These are phyloP conservation scores for Conringia planisiliqua DNA, from an alignment of 345 rosid genomes.

Conservation along the genomic window DNA sequence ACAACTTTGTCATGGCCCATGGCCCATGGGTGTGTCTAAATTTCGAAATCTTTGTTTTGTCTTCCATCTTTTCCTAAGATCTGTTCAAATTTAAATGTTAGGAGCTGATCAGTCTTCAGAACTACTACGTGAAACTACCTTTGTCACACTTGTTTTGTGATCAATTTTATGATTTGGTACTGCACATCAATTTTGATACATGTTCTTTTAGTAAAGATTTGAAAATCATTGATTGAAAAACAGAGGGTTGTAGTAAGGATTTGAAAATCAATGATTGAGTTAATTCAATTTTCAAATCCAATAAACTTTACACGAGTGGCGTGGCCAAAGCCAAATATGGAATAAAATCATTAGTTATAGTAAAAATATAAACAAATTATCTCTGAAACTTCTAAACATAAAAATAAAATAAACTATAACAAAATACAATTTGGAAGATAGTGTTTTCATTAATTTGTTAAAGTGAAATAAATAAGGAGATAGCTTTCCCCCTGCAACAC, in stretches of 20 bases:
- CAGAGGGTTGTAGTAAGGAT: background rate
- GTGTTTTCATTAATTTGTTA: background rate
- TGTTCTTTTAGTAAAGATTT: background rate
- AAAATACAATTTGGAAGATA: slow-evolving; percentile 9
- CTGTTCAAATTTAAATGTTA: background rate
- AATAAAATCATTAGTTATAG: background rate
- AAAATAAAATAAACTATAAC: background rate
- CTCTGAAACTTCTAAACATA: background rate
- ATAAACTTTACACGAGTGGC: too few relatives aligned
- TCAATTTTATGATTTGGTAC: background rate
- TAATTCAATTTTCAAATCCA: too few relatives aligned
- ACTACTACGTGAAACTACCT: background rate
- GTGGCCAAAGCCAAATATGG: too few relatives aligned
- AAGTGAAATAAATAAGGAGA: background rate
- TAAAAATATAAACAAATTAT: background rate
- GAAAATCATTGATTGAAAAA: background rate
- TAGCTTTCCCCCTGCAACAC: slow-evolving; percentile 14
- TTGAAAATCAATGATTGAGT: background rate
- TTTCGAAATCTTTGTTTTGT: background rate
- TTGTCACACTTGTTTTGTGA: background rate
- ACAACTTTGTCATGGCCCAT: background rate
- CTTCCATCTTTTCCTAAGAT: background rate
- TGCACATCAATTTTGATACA: background rate
- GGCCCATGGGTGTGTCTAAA: background rate
- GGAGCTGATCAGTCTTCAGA: background rate